Base-by-base conservation (phyloP, 345 rosid genomes). In the Excoecaria agallocha region DNA sequence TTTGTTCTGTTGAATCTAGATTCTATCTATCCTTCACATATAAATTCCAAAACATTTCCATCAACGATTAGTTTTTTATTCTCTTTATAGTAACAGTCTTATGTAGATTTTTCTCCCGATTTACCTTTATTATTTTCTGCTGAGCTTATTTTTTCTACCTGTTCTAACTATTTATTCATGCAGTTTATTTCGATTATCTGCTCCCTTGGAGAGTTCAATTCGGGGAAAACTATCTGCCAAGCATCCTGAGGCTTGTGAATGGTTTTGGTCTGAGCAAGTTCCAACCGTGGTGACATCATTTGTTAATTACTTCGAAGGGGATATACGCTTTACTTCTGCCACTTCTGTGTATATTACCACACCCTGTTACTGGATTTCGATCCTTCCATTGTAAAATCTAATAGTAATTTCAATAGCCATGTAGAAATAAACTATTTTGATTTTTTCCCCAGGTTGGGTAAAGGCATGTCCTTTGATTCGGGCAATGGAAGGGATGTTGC, bases 241-340 rank as follows among this genome's bases (percentile, higher is more conserved):
- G 79, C 93, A 88, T 69, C 88, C 91, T 76, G 91, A 90, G 81
- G 86, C 85, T 55, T 85, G 80, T 77, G 93, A 90, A 19, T 86
- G 96, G 98, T 89, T 93, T 79, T 93, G 87, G 91, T 83, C 92
- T 48, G 89, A 88, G 81, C 93, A 89, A 79, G 80, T 90, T 71
- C 98, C 98, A 45, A 63, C 74, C 46, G 87, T 80, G 57, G 88
- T 87, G 73, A 63, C 89, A 56, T 86, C 88, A 63, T 89, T 91
- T 85, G 81, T 91, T 54, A 85, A 76, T 84, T 85, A 72, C 65
- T 88, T 91, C 82, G 97, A 93, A 68, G 83, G 76, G 74, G 93
- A 90, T 70, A 78, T 85, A 73, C 85, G 83, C 73, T 89, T 89
- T 73, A 50, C 79, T 81, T 84, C 91, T 72, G 89, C 87, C 70